Percentiles rank a stretch among this genome's conserved stretches.
Conservation (phyloP, 225 moss, liverwort and hornwort genomes). For the Bryoerythrophyllum caledonicum region DNA sequence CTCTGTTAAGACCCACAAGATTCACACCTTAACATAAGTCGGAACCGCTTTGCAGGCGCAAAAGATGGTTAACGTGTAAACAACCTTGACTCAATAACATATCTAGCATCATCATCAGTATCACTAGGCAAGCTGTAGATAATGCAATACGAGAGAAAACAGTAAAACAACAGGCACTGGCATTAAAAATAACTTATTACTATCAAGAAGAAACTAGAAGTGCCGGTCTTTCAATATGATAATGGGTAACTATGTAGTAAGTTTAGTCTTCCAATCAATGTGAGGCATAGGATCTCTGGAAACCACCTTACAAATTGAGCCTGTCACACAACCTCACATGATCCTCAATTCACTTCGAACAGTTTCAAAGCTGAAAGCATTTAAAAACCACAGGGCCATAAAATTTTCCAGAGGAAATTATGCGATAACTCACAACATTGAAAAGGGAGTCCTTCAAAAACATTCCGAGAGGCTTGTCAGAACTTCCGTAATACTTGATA, state of each 20-base stretch:
- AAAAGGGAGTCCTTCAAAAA: constrained; percentile 81
- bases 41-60: constrained; percentile 3
- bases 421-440: constrained; percentile 56
- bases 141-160: background rate
- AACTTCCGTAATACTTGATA: constrained; percentile 73
- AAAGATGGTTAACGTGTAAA: background rate
- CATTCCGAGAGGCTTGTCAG: constrained; percentile 83
- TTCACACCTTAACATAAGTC: constrained; percentile 14
- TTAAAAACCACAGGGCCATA: background rate
- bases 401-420: background rate
- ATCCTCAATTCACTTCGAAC: constrained; percentile 2
- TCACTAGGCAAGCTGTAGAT: background rate
- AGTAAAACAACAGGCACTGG: no score
- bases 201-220: background rate
- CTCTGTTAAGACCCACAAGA: constrained; percentile 52
- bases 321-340: background rate
- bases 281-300: background rate
- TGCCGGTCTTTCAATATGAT: background rate
- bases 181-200: background rate
- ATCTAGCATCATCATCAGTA: constrained; percentile 4
- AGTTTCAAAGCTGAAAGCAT: background rate
- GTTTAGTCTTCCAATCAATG: background rate
- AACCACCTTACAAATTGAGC: constrained; percentile 5
- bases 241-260: background rate
- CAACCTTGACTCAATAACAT: constrained; percentile 3